Evolutionary conservation across 108 stramenopile species (phyloP), one percentile per base, ranked within the genome.

Genomic region (Conticribra guillardii): DNA sequence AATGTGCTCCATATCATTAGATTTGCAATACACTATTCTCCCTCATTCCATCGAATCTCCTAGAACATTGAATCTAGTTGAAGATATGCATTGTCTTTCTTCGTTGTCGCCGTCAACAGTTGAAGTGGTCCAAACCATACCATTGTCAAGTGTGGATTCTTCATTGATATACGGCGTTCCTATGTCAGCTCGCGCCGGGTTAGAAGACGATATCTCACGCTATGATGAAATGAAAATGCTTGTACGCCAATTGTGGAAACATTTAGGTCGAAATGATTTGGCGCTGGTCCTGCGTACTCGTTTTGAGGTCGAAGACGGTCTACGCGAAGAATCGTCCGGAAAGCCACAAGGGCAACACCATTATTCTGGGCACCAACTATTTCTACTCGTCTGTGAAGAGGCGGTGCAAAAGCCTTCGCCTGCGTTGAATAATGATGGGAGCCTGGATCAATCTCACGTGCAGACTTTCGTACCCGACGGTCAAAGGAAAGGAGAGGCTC

Each of bases 201-300:
- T 73, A 0, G 81, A 82, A 8, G 34, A 62, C 45, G 76, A 78
- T 29, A 22, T 67, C 21, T 73, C 47, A 18, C 76, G 76, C 1
- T 62, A 82, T 64, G 53, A 82, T 54, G 76, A 82, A 55, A 82
- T 82, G 81, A 77, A 78, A 65, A 61, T 78, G 41, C 60, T 82
- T 2, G 54, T 53, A 14, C 70, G 76, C 17, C 76, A 82, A 41
- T 59, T 82, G 57, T 77, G 66, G 73, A 68, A 50, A 51, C 78
- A 78, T 46, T 44, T 82, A 51, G 60, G 71, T 31, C 32, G 27
- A 8, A 82, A 78, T 56, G 64, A 72, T 41, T 27, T 68, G 30
- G 75, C 71, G 15, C 67, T 82, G 60, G 65, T 75, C 8, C 74
- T 82, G 2, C 69, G 62, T 32, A 62, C 60, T 26, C 47, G 76